A percentile compares a stretch with the other conserved stretches of the same genome.
Conservation (phyloP, 2,329 filamentous ascomycete genomes). For the Aspergillus quadricinctus region DNA sequence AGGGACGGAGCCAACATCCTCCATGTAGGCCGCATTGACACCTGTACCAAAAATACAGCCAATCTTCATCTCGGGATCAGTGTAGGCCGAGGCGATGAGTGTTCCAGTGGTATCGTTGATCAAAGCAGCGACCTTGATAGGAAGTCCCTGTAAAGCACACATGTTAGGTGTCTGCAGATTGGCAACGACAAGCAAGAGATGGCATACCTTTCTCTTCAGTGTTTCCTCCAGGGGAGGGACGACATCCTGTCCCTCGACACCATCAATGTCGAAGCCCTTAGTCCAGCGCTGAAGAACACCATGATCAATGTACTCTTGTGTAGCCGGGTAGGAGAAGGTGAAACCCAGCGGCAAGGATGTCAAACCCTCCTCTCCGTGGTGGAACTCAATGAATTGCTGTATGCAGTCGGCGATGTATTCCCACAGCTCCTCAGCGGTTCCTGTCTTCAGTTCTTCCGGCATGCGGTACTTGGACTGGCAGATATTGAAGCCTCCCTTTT, state of each 20-base stretch:
- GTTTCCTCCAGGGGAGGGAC: constrained; percentile 83
- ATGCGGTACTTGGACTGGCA: constrained; percentile 95
- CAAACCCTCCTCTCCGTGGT: constrained; percentile 64
- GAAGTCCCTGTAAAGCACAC: constrained; percentile 60
- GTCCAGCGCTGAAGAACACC: constrained; percentile 93
- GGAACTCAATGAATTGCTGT: constrained; percentile 81
- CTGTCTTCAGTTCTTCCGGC: constrained; percentile 87
- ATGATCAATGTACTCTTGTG: constrained; percentile 89
- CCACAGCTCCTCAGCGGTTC: constrained; percentile 81
- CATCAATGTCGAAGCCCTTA: constrained; percentile 92
- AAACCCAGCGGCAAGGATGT: constrained; percentile 73
- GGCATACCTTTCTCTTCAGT: constrained; percentile 60
- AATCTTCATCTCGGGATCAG: constrained; percentile 87
- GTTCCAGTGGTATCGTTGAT: constrained; percentile 99
- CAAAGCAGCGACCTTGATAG: constrained; percentile 86
- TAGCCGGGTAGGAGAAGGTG: constrained; percentile 93
- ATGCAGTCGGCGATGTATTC: constrained; percentile 92
- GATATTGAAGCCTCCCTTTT: constrained; percentile 88
- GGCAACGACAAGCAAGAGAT: constrained; percentile 6
- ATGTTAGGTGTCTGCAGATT: neutral
- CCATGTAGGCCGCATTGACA: constrained; percentile 98
- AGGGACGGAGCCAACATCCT: constrained; percentile 81
- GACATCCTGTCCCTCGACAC: constrained; percentile 85
- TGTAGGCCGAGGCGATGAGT: constrained; percentile 93
- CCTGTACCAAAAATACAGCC: constrained; percentile 98